Evolutionary conservation across 371 early-diverging fungal species (phyloP).

Genomic region (Zopfochytrium polystomum): DNA sequence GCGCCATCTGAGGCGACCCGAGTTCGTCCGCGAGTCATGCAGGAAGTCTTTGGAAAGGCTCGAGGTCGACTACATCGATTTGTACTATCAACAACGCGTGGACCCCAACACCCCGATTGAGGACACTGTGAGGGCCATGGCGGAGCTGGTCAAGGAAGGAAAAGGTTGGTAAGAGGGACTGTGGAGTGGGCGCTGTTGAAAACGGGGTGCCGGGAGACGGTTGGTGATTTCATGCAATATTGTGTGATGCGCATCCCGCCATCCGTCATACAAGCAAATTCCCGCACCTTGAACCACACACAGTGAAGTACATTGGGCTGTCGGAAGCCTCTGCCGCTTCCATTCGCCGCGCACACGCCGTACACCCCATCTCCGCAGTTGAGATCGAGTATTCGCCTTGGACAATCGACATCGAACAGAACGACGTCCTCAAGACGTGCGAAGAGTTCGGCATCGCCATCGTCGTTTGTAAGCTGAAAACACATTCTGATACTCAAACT

Average conservation of each 20-base stretch:
- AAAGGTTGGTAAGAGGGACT: conserved; percentile 33
- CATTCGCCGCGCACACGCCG: conserved; percentile 57
- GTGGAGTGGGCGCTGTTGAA: no score
- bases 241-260: neutral
- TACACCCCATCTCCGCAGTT: conserved; percentile 64
- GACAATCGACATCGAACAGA: conserved; percentile 49
- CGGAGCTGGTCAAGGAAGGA: conserved; percentile 59
- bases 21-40: conserved; percentile 48
- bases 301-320: conserved; percentile 52
- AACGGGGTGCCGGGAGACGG: no score
- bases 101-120: conserved; percentile 37
- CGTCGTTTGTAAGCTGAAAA: conserved; percentile 40
- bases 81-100: conserved; percentile 34
- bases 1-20: conserved; percentile 34
- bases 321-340: conserved; percentile 52
- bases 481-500: neutral
- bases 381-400: conserved; percentile 41
- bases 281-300: neutral
- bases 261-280: no score
- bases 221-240: no score
- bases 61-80: conserved; percentile 50
- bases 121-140: conserved; percentile 54
- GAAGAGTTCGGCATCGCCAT: conserved; percentile 60
- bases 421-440: conserved; percentile 52
- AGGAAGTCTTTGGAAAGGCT: conserved; percentile 45